Conservation (phyloP, 2,329 filamentous ascomycete species). For the Simplicillium sp. region DNA sequence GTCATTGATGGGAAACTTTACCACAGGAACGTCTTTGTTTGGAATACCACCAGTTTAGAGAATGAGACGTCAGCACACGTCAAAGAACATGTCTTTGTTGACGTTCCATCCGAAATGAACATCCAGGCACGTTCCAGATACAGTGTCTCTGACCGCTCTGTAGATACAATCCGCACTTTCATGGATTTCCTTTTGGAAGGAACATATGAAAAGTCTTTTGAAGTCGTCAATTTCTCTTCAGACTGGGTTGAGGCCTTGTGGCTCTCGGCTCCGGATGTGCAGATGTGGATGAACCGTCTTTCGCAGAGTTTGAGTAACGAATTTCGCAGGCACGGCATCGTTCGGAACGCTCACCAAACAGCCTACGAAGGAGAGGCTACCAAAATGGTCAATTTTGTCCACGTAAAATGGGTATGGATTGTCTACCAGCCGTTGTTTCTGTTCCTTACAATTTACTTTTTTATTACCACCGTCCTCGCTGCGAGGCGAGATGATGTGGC, state of each 20-base stretch:
- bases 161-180: conserved; percentile 20
- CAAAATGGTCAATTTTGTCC: conserved; percentile 18
- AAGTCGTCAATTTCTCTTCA: conserved; percentile 20
- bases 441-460: conserved; percentile 22
- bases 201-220: conserved; percentile 17
- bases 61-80: conserved; percentile 14
- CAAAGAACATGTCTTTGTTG: conserved; percentile 20
- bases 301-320: conserved; percentile 24
- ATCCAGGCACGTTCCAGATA: conserved; percentile 15
- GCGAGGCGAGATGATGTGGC: conserved; percentile 23
- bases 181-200: conserved; percentile 20
- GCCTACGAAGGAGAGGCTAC: conserved; percentile 19
- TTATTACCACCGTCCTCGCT: conserved; percentile 23
- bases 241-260: conserved; percentile 28
- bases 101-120: conserved; percentile 19
- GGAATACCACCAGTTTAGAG: conserved; percentile 19
- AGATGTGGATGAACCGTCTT: conserved; percentile 21
- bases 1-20: conserved; percentile 17
- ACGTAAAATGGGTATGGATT: conserved; percentile 26
- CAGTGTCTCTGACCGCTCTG: conserved; percentile 19
- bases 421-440: conserved; percentile 24
- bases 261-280: conserved; percentile 18
- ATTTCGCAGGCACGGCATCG: conserved; percentile 20
- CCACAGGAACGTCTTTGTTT: conserved; percentile 14
- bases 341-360: conserved; percentile 6